These are phyloP conservation scores for Apiospora phragmitis DNA, from an alignment of 2,329 filamentous ascomycete species.

Conservation along the genomic window DNA sequence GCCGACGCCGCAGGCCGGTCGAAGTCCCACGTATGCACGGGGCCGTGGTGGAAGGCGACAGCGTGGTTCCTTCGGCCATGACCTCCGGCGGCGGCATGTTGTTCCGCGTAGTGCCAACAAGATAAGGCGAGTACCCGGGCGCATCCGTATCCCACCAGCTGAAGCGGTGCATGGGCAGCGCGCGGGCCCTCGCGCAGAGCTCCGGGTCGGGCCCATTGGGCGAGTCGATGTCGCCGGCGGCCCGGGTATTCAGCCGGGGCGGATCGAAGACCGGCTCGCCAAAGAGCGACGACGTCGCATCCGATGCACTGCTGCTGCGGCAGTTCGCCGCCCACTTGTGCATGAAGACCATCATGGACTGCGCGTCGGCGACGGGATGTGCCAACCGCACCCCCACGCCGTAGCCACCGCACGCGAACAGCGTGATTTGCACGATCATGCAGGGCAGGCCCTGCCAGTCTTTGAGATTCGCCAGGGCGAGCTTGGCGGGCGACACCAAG, in stretches of 20 bases:
- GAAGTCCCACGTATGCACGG: constrained; percentile 44
- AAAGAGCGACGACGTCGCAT: background rate
- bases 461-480: constrained; percentile 34
- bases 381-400: constrained; percentile 42
- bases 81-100: constrained; percentile 27
- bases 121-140: constrained; percentile 30
- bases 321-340: constrained; percentile 40
- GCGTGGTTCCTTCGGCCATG: constrained; percentile 11
- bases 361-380: constrained; percentile 47
- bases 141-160: constrained; percentile 45
- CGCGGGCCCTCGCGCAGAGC: constrained; percentile 31
- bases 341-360: constrained; percentile 42
- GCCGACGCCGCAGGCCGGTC: constrained; percentile 31
- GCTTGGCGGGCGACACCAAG: constrained; percentile 32
- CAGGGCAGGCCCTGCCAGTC: constrained; percentile 30
- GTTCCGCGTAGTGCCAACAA: constrained; percentile 24
- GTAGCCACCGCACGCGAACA: constrained; percentile 41
- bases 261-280: constrained; percentile 40
- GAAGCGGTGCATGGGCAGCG: constrained; percentile 45
- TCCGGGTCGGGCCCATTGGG: constrained; percentile 23
- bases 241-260: constrained; percentile 36
- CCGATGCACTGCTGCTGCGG: constrained; percentile 18
- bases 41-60: constrained; percentile 33
- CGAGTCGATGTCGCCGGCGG: constrained; percentile 23
- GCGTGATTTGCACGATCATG: constrained; percentile 39